Evolutionary conservation across 129 eudicot genomes (phyloP).

Genomic region (Calendula officinalis): DNA sequence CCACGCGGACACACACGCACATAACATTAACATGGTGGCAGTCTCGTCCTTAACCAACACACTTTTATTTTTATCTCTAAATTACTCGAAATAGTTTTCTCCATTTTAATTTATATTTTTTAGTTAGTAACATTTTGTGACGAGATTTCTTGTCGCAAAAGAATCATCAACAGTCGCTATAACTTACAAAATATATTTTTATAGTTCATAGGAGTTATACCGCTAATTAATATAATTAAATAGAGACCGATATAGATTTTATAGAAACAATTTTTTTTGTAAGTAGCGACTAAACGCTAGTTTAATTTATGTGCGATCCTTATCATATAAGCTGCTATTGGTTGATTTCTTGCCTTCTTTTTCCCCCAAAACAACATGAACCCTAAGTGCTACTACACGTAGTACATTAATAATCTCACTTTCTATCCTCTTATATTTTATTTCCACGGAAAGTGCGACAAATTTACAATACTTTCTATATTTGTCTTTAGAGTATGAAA

Average conservation of each 20-base stretch:
- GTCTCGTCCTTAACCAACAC: constrained; percentile 17
- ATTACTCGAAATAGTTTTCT: too few species aligned
- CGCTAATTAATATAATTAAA: too few species aligned
- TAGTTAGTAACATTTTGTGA: too few species aligned
- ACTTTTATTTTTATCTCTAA: neutral
- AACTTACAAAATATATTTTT: too few species aligned
- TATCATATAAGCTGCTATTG: constrained; percentile 15
- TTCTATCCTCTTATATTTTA: neutral
- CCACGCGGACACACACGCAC: neutral
- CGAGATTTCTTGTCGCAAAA: too few species aligned
- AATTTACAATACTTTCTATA: neutral
- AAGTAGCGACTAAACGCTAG: neutral
- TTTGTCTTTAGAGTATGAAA: neutral
- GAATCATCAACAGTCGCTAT: too few species aligned
- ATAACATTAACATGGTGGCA: constrained; percentile 5
- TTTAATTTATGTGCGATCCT: constrained; percentile 24
- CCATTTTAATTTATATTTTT: too few species aligned
- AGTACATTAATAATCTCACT: constrained; percentile 4
- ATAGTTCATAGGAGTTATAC: too few species aligned
- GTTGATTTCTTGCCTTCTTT: neutral
- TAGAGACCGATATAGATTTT: too few species aligned
- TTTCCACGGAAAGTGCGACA: neutral
- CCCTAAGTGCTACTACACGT: constrained; percentile 22
- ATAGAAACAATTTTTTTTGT: neutral
- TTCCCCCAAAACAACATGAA: neutral